Conservation (phyloP, 1,284 basidiomycete genomes). For the Lentinus polychrous region DNA sequence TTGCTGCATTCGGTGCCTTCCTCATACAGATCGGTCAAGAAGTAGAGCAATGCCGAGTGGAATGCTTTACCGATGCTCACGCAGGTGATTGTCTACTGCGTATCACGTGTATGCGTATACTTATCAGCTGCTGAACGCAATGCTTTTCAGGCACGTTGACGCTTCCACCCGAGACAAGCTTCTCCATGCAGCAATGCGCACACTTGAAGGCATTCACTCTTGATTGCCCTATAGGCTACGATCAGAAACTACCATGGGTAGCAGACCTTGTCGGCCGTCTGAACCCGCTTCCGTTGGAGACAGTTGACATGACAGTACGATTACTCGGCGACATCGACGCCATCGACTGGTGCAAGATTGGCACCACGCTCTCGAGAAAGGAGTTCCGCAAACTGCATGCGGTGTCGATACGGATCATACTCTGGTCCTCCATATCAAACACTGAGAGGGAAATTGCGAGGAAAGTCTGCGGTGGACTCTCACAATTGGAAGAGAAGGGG, state of each 20-base stretch:
- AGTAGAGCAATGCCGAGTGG: slow-evolving; percentile 19
- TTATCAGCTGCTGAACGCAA: background rate
- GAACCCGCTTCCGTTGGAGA: slow-evolving; percentile 10
- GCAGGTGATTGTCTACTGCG: no score
- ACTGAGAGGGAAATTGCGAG: slow-evolving; percentile 14
- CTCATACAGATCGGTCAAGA: slow-evolving; percentile 16
- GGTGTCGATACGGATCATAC: slow-evolving; percentile 16
- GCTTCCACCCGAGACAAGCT: background rate
- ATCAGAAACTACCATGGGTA: slow-evolving; percentile 21
- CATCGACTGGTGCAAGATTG: slow-evolving; percentile 21
- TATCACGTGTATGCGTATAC: no score
- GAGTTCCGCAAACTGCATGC: slow-evolving; percentile 14
- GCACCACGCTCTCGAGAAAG: slow-evolving; percentile 11
- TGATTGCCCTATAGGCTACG: slow-evolving; percentile 19
- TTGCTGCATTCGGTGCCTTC: slow-evolving; percentile 16
- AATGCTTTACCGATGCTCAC: slow-evolving; percentile 16
- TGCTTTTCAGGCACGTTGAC: background rate
- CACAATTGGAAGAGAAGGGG: slow-evolving; percentile 16
- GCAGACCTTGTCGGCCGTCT: slow-evolving; percentile 17
- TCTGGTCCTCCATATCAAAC: slow-evolving; percentile 20
- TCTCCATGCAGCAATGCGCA: slow-evolving; percentile 15
- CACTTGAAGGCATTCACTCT: slow-evolving; percentile 18
- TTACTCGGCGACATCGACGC: slow-evolving; percentile 21
- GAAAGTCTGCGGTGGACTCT: slow-evolving; percentile 14
- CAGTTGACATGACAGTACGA: slow-evolving; percentile 16